Percentiles rank a stretch among this genome's conserved stretches.
Evolutionary conservation across 495 filamentous ascomycete genomes (phyloP).

Genomic region (Trichoderma reesei): DNA sequence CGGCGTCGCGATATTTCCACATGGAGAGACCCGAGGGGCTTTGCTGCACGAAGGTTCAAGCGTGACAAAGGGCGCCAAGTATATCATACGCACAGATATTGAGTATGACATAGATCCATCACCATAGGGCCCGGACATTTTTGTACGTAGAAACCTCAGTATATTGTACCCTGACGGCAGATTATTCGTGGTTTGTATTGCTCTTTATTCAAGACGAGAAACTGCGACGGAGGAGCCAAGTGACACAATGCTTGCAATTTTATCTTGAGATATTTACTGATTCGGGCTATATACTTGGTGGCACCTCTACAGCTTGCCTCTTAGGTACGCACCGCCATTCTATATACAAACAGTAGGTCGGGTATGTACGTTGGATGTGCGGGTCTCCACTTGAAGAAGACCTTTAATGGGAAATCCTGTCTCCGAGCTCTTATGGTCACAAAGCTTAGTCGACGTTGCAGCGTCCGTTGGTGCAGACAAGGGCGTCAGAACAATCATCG

Average conservation of each 20-base stretch:
- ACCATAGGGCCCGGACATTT: no score
- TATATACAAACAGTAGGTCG: neutral
- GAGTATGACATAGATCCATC: slow-evolving; percentile 34
- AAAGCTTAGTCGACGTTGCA: neutral
- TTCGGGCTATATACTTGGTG: neutral
- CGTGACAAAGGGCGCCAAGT: slow-evolving; percentile 34
- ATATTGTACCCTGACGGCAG: no score
- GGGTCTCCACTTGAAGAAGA: no score
- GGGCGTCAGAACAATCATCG: neutral
- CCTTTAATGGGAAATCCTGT: neutral
- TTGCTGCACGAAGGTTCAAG: slow-evolving; percentile 40
- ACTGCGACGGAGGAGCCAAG: no score
- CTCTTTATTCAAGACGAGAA: no score
- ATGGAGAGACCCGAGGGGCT: slow-evolving; percentile 34
- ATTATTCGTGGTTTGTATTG: no score
- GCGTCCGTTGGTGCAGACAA: neutral
- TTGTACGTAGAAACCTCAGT: no score
- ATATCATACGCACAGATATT: slow-evolving; percentile 41
- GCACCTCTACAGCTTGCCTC: neutral
- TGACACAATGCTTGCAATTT: neutral
- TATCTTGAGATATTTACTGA: neutral
- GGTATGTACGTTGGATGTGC: no score
- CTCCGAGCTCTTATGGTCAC: neutral
- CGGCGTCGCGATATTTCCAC: slow-evolving; percentile 35
- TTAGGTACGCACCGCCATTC: neutral